Evolutionary conservation across 495 filamentous ascomycete genomes (phyloP), one percentile per base, ranked within the genome.

Genomic region (Penicillium cataractarum): DNA sequence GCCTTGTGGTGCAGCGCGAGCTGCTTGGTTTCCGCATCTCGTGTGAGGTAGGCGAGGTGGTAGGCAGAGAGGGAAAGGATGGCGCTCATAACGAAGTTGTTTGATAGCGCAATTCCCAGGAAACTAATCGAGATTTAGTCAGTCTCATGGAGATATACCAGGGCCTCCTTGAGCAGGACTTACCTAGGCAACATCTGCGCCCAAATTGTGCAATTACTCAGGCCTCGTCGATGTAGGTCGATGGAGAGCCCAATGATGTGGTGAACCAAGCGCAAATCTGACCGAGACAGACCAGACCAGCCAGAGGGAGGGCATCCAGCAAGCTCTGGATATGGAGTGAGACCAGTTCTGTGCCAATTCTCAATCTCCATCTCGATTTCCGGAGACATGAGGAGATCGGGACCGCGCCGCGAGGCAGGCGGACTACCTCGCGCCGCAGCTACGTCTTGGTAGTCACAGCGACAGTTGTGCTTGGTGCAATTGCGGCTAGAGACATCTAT

Each of bases 381-480:
- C 40, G 90, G 86, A 53, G 90, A 91, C 87, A 92, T 90, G 73
- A 93, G 83, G 22, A 95, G 85, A 78, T 94, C 87, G 31, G 90
- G 85, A 69, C 87, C 87, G 70, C 90, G 87, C 53, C 89, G 88
- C 64, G 86, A 84, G 29, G 80, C 75, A 32, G 87, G 82, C 61
- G 87, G 78, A 58, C 90, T 89, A 55, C 88, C 86, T 65, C 87
- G 82, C 26, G 84, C 79, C 31, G 86, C 80, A 3, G 80, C 73
- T 60, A 86, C 84, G 70, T 97, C 92, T 84, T 96, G 94, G 76
- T 98, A 99, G 67, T 96, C 94, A 77, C 95, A 99, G 71, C 93
- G 89, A 67, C 96, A 94, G 80, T 97, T 96, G 76, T 99, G 95
- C 75, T 98, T 98, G 57, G 94, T 97, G 78, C 95, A 99, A 77